phyloP scores from a whole-genome alignment of 768 basidiomycete species.

The Mycena alexandri region DNA sequence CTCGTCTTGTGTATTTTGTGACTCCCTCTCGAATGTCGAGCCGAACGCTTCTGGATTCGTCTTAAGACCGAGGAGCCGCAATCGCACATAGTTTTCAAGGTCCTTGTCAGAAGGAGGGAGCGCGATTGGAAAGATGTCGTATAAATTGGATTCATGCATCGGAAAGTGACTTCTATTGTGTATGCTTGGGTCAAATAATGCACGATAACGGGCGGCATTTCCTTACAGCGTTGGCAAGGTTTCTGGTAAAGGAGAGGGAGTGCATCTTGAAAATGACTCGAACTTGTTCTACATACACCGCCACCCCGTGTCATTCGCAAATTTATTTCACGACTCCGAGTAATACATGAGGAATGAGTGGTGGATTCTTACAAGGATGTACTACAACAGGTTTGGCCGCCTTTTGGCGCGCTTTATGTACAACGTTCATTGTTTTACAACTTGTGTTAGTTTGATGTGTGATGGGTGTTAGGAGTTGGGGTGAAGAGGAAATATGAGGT shows the following conservation, averaged over 20 bases:
- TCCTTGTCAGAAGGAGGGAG: constrained; percentile 38
- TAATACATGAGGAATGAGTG: constrained; percentile 20
- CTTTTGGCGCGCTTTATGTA: constrained; percentile 12
- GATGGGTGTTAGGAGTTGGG: constrained; percentile 11
- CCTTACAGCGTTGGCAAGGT: no score
- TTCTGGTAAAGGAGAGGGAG: no score
- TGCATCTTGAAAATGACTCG: constrained; percentile 18
- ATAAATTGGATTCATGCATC: not conserved
- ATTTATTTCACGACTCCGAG: not conserved
- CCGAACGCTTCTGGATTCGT: constrained; percentile 47
- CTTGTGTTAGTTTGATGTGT: constrained; percentile 14
- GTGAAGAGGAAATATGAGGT: not conserved
- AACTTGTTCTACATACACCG: constrained; percentile 2
- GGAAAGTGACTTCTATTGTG: no score
- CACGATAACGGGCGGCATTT: no score
- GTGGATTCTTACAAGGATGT: constrained; percentile 24
- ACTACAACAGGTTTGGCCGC: constrained; percentile 8
- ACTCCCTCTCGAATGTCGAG: constrained; percentile 44
- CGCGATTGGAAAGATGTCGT: constrained; percentile 36
- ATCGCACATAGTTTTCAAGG: constrained; percentile 37
- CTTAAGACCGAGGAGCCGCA: constrained; percentile 46
- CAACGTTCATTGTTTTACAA: constrained; percentile 8
- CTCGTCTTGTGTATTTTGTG: constrained; percentile 37
- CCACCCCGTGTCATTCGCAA: constrained; percentile 4
- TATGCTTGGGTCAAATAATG: no score